phyloP scores from a whole-genome alignment of 495 filamentous ascomycete genomes.

The Pyronema domesticum region DNA sequence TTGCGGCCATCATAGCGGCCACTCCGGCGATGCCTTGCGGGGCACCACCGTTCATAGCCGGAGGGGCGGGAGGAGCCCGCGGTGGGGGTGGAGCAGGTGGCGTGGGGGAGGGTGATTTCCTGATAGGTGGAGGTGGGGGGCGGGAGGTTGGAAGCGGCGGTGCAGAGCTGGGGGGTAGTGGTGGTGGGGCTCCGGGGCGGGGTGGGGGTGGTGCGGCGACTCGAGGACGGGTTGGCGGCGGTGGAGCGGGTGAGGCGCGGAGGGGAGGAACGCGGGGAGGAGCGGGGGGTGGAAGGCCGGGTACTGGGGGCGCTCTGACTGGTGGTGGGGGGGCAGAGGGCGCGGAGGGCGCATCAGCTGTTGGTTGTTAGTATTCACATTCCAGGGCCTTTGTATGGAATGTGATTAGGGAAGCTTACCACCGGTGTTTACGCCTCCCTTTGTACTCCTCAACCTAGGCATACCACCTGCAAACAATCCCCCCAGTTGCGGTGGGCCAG shows the following conservation, averaged over 20 bases:
- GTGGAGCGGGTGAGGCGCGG: slow-evolving; percentile 13
- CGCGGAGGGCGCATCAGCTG: slow-evolving; percentile 42
- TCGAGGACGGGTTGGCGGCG: slow-evolving; percentile 27
- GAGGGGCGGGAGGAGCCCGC: slow-evolving; percentile 31
- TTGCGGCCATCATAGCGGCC: not conserved
- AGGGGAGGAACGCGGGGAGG: slow-evolving; percentile 8
- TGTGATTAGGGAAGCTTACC: slow-evolving; percentile 27
- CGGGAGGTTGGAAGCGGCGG: slow-evolving; percentile 33
- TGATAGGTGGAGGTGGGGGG: slow-evolving; percentile 35
- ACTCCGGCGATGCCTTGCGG: slow-evolving; percentile 4
- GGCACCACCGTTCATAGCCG: slow-evolving; percentile 22
- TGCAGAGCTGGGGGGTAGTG: slow-evolving; percentile 8
- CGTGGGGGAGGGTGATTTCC: slow-evolving; percentile 33
- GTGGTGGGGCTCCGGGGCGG: slow-evolving; percentile 18
- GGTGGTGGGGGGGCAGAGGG: slow-evolving; percentile 35
- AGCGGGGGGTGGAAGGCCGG: slow-evolving; percentile 13
- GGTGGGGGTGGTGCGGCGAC: slow-evolving; percentile 29
- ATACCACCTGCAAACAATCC: slow-evolving; percentile 90
- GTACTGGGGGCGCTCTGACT: slow-evolving; percentile 34
- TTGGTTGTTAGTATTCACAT: slow-evolving; percentile 34
- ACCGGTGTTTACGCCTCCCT: slow-evolving; percentile 76
- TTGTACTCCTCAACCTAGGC: slow-evolving; percentile 77
- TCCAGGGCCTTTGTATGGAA: not conserved
- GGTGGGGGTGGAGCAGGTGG: slow-evolving; percentile 29
- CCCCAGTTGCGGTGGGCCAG: slow-evolving; percentile 60